Evolutionary conservation across 495 filamentous ascomycete genomes (phyloP), one percentile per base, ranked within the genome.

Genomic region (Hapsidospora chrysogenum): DNA sequence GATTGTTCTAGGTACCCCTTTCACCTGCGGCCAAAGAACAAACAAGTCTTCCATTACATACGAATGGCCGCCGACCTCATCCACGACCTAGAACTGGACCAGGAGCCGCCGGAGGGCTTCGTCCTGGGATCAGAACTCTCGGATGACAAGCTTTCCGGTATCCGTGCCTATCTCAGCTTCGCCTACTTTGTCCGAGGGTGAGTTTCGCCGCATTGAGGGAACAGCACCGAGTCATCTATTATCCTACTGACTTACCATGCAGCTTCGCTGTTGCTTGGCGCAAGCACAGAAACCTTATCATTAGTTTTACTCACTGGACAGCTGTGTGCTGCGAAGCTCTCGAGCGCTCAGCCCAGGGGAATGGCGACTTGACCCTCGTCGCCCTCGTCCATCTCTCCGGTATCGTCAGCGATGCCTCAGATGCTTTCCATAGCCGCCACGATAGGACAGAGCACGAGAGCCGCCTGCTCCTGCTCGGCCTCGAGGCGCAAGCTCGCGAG

Each of bases 31-130:
- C 61, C 61, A 1, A 63, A 50, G 31, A 63, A 57, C 37, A 60
- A 44, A 34, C 60, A 60, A 32, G 39, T 50, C 0, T 43, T 49
- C 1, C 60, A 62, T 33, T 66, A 64, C 42, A 35, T 60, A n/a
- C 46, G 56, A 10, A 66, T 66, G 59, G 50, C 58, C 0, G 50
- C 57, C 17, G 61, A 66, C 27, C 54, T 66, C n/a, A 44, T 61
- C 13, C 48, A 41, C 16, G 61, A 66, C 32, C 42, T 66, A 0
- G 56, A 59, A 26, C 41, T 63, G 7, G 50, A 63, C 20, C 41
- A 54, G 20, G 55, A 61, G 31, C 45, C 41, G 15, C 40, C 6
- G 41, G 43, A 18, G 25, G 15, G 31, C 25, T 15, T 14, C 3
- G 2, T 2, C 27, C 1, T 28, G 28, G 8, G 21, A 17, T 0